Conservation (phyloP, 495 filamentous ascomycete genomes). For the Hypoxylon crocopeplum region DNA sequence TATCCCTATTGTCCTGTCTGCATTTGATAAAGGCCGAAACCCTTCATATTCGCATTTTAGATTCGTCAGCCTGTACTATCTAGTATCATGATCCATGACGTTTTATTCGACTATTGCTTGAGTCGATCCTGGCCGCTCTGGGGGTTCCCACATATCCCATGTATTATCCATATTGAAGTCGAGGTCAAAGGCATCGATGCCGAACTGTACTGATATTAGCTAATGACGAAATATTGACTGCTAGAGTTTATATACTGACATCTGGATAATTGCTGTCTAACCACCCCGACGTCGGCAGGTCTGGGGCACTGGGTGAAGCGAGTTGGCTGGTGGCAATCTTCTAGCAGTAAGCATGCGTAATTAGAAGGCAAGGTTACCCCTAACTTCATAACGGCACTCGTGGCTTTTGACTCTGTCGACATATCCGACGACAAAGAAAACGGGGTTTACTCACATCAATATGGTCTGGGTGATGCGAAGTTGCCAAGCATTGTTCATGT, state of each 20-base stretch:
- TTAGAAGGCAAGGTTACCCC: not conserved
- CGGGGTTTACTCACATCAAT: slow-evolving; percentile 2
- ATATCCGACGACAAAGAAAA: not conserved
- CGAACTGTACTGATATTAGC: not conserved
- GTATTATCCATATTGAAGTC: not conserved
- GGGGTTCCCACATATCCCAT: slow-evolving; percentile 1
- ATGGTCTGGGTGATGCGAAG: not conserved
- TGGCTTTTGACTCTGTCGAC: no score
- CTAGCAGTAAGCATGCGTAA: not conserved
- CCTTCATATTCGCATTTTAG: no score
- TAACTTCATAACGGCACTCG: no score
- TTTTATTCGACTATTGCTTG: no score
- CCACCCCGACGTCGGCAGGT: slow-evolving; percentile 5
- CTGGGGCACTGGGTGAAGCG: not conserved
- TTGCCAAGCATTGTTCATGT: not conserved
- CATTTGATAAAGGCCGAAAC: no score
- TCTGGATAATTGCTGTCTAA: slow-evolving; percentile 4
- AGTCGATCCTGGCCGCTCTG: no score
- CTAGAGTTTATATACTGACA: not conserved
- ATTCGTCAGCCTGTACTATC: no score
- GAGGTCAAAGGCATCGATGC: slow-evolving; percentile 3
- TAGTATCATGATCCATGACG: no score
- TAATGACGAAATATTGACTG: not conserved
- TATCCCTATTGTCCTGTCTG: no score
- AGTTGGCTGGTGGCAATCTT: not conserved